These are phyloP conservation scores for Pythium vanterpoolii DNA, from an alignment of 352 stramenopile species.

Conservation along the genomic window DNA sequence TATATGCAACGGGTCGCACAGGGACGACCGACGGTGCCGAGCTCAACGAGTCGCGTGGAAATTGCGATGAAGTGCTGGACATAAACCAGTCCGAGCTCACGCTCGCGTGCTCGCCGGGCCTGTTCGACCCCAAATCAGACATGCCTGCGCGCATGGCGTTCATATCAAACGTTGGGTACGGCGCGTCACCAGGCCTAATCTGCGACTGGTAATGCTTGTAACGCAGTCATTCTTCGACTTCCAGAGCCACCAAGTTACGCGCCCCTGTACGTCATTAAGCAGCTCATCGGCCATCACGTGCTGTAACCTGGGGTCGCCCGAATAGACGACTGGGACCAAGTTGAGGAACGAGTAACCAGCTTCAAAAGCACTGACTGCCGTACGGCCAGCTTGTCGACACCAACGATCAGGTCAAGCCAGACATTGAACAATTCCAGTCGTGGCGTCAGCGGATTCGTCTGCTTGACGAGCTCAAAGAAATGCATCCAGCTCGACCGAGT, in stretches of 20 bases:
- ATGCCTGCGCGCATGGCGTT: background rate
- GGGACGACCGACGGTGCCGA: background rate
- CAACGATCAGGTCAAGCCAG: background rate
- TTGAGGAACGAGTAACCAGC: constrained; percentile 12
- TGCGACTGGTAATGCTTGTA: background rate
- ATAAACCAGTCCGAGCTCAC: background rate
- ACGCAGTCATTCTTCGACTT: constrained; percentile 2
- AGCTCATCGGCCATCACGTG: background rate
- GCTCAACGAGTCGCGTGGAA: background rate
- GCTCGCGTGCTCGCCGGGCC: background rate
- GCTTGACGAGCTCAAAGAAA: background rate
- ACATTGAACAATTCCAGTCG: background rate
- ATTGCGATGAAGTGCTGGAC: background rate
- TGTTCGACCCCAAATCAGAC: background rate
- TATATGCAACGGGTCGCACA: background rate
- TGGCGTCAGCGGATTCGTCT: background rate
- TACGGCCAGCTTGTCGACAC: background rate
- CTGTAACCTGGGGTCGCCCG: background rate
- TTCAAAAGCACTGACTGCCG: background rate
- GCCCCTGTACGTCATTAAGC: background rate
- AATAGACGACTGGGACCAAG: background rate
- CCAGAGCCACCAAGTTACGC: background rate
- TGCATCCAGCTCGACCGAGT: background rate
- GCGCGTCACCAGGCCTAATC: background rate
- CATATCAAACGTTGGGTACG: background rate